Evolutionary conservation across 176 grass and related monocot species (phyloP).

Genomic region (Aechmea fasciata): DNA sequence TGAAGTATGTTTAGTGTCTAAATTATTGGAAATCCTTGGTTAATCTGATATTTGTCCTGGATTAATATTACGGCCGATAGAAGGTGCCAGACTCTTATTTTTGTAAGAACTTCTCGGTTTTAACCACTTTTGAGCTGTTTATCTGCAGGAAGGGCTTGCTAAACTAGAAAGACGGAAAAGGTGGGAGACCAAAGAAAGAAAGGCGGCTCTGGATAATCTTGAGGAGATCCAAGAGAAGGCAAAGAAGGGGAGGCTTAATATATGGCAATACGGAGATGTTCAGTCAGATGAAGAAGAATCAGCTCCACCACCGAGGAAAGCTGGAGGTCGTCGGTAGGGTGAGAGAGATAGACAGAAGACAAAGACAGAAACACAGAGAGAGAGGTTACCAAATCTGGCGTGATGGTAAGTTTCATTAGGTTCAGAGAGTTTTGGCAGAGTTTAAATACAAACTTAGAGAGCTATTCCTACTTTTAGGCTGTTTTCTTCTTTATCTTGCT

Average conservation of each 20-base stretch:
- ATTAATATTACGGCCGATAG: too few species aligned
- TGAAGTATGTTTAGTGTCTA: too few species aligned
- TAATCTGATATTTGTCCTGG: too few species aligned
- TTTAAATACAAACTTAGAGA: conserved; percentile 19
- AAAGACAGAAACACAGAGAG: too few species aligned
- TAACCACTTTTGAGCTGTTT: background rate
- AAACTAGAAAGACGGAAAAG: conserved; percentile 70
- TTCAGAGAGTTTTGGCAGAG: conserved; percentile 16
- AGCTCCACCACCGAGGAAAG: conserved; percentile 43
- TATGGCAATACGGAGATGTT: conserved; percentile 65
- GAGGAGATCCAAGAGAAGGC: conserved; percentile 78
- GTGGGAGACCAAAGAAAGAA: conserved; percentile 62
- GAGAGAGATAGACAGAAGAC: too few species aligned
- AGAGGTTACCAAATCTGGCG: too few species aligned
- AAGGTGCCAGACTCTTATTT: background rate
- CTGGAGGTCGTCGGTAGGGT: conserved; percentile 44
- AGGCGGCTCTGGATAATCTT: conserved; percentile 44
- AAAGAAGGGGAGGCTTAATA: conserved; percentile 43
- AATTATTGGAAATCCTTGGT: too few species aligned
- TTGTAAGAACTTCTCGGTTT: background rate
- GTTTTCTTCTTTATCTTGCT: too few species aligned
- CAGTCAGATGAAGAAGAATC: conserved; percentile 62
- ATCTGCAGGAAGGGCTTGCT: conserved; percentile 60
- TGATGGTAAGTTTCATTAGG: conserved; percentile 24
- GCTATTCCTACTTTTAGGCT: conserved; percentile 17